Evolutionary conservation across 1,284 basidiomycete genomes (phyloP).

Genomic region (Fomitopsis schrenkii): DNA sequence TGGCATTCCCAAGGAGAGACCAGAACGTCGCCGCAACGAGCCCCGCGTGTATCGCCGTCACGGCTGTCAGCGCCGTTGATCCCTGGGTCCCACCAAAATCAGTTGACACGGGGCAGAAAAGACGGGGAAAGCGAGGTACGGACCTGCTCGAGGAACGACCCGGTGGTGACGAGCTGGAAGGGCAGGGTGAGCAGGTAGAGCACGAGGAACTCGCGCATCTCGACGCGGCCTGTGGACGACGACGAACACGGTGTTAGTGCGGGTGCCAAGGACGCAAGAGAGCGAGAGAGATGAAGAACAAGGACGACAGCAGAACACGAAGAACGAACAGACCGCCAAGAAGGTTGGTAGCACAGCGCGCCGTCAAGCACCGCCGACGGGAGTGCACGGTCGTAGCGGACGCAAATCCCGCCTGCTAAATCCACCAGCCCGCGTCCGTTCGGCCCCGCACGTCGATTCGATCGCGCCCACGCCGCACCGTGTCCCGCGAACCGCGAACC

Average conservation of each 20-base stretch:
- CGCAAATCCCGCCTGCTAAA: too few species aligned
- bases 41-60: constrained; percentile 75
- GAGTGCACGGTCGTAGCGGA: too few species aligned
- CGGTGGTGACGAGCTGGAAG: constrained; percentile 76
- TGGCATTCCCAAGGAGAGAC: constrained; percentile 71
- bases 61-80: constrained; percentile 55
- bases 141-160: constrained; percentile 58
- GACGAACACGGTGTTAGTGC: not conserved
- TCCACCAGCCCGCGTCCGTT: not conserved
- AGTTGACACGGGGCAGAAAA: not conserved
- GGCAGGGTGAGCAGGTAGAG: constrained; percentile 70
- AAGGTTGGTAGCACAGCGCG: not conserved
- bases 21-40: constrained; percentile 72
- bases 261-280: not conserved
- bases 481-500: too few species aligned
- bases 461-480: not conserved
- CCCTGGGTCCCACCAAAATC: constrained; percentile 39
- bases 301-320: not conserved
- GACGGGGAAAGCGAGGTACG: not conserved
- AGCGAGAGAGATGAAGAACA: not conserved
- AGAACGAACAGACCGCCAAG: not conserved
- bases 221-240: constrained; percentile 53
- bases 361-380: too few species aligned
- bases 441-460: not conserved
- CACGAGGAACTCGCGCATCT: constrained; percentile 61